A percentile compares a stretch with the other conserved stretches of the same genome.
Conservation (phyloP, 176 grass and related monocot genomes). For the Raddia distichophylla region DNA sequence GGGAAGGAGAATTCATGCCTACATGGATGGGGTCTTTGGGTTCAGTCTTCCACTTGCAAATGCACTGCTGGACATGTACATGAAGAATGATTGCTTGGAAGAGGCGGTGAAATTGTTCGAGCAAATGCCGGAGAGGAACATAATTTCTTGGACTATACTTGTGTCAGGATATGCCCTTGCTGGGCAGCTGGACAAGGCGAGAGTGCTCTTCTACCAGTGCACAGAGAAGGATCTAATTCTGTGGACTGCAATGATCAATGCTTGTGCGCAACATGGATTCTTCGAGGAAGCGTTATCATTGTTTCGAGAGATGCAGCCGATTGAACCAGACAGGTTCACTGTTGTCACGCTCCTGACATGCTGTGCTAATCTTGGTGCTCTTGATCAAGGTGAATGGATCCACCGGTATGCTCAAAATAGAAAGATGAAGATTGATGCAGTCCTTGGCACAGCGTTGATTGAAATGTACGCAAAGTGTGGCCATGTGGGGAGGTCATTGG, state of each 20-base stretch:
- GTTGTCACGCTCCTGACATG: constrained; percentile 62
- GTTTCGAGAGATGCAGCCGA: constrained; percentile 63
- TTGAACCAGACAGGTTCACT: constrained; percentile 69
- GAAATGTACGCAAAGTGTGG: constrained; percentile 73
- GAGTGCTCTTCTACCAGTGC: constrained; percentile 52
- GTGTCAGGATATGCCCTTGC: constrained; percentile 49
- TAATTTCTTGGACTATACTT: constrained; percentile 68
- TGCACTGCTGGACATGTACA: constrained; percentile 67
- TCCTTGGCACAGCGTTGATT: constrained; percentile 54
- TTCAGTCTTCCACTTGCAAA: constrained; percentile 65
- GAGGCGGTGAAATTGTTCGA: constrained; percentile 54
- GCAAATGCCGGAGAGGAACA: constrained; percentile 51
- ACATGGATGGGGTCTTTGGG: constrained; percentile 42
- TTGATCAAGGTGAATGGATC: constrained; percentile 62
- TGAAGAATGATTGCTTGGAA: constrained; percentile 55
- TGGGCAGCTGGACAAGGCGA: constrained; percentile 57
- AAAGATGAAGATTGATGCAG: constrained; percentile 51
- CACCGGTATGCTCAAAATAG: constrained; percentile 47
- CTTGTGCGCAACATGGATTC: constrained; percentile 50
- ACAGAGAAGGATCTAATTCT: constrained; percentile 65
- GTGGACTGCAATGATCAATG: constrained; percentile 76
- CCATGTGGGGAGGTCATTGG: constrained; percentile 48
- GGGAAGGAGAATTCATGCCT: constrained; percentile 61
- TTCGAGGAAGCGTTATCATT: constrained; percentile 60
- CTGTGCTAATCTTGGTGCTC: constrained; percentile 58